Percentiles rank a stretch among this genome's conserved stretches.
Evolutionary conservation across 108 stramenopile genomes (phyloP).

Genomic region (Pseudonitzschia multiseries): DNA sequence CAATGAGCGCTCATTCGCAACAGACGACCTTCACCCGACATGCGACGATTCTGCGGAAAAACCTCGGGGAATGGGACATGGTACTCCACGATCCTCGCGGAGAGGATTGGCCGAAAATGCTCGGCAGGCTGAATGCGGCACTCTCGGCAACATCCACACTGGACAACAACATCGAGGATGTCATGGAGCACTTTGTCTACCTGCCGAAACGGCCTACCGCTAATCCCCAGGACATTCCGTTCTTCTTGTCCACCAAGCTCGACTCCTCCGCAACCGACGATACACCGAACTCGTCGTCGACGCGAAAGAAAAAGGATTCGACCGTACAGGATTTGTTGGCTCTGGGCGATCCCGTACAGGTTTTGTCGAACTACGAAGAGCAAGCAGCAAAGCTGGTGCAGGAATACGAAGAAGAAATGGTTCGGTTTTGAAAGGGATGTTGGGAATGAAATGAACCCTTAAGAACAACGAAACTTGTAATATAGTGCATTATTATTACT

Average conservation of each 20-base stretch:
- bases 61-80: slow-evolving; percentile 77
- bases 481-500: too few species aligned
- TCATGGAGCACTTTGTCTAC: slow-evolving; percentile 82
- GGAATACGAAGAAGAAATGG: slow-evolving; percentile 86
- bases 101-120: slow-evolving; percentile 86
- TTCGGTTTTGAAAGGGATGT: slow-evolving; percentile 59
- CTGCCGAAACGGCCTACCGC: slow-evolving; percentile 69
- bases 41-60: slow-evolving; percentile 75
- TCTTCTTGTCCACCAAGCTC: slow-evolving; percentile 78
- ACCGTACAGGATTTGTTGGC: slow-evolving; percentile 16
- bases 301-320: slow-evolving; percentile 22
- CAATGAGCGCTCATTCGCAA: slow-evolving; percentile 37
- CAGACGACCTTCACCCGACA: slow-evolving; percentile 67
- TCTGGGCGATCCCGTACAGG: slow-evolving; percentile 50
- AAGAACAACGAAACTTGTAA: too few species aligned
- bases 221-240: slow-evolving; percentile 85
- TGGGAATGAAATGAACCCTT: too few species aligned
- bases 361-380: slow-evolving; percentile 64
- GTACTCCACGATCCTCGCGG: slow-evolving; percentile 61
- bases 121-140: slow-evolving; percentile 84
- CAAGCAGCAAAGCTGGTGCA: slow-evolving; percentile 57
- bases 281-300: slow-evolving; percentile 22
- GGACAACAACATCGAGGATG: slow-evolving; percentile 77
- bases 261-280: slow-evolving; percentile 46
- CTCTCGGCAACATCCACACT: slow-evolving; percentile 72